These are phyloP conservation scores for Hibiscus syriacus DNA, from an alignment of 345 rosid species.

Conservation along the genomic window DNA sequence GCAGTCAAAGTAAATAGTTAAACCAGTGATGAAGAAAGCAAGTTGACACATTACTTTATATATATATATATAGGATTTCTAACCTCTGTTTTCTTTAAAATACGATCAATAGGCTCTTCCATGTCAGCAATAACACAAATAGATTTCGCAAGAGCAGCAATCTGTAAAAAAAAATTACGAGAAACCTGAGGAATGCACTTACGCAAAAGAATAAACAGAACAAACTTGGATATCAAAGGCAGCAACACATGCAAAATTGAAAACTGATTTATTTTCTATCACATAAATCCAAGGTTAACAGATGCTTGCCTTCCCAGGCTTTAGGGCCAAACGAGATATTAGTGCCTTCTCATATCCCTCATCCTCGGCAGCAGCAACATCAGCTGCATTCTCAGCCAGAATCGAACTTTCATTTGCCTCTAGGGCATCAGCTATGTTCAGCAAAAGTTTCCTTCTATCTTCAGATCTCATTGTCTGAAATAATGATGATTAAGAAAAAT, in stretches of 20 bases:
- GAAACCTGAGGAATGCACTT: not conserved
- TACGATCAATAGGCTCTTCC: slow-evolving; percentile 50
- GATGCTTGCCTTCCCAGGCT: slow-evolving; percentile 51
- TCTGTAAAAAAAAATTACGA: slow-evolving; percentile 23
- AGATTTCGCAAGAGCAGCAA: slow-evolving; percentile 37
- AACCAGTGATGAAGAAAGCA: not conserved
- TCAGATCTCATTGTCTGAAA: slow-evolving; percentile 29
- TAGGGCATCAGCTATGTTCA: slow-evolving; percentile 38
- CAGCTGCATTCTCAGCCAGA: slow-evolving; percentile 43
- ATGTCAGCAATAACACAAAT: slow-evolving; percentile 48
- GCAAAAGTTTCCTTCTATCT: slow-evolving; percentile 42
- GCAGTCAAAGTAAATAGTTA: not conserved
- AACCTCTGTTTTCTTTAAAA: slow-evolving; percentile 44
- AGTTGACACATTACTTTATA: not conserved
- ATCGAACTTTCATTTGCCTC: slow-evolving; percentile 41
- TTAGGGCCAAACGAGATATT: slow-evolving; percentile 38
- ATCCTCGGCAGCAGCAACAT: slow-evolving; percentile 33
- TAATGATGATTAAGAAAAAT: not conserved
- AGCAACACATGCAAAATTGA: not conserved
- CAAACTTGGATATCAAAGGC: not conserved
- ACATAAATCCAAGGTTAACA: not conserved
- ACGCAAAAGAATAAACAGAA: not conserved
- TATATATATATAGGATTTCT: slow-evolving; percentile 15
- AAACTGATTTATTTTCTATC: not conserved
- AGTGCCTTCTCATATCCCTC: slow-evolving; percentile 41